Evolutionary conservation across 2,329 filamentous ascomycete genomes (phyloP).

Genomic region (Mycogone perniciosa): DNA sequence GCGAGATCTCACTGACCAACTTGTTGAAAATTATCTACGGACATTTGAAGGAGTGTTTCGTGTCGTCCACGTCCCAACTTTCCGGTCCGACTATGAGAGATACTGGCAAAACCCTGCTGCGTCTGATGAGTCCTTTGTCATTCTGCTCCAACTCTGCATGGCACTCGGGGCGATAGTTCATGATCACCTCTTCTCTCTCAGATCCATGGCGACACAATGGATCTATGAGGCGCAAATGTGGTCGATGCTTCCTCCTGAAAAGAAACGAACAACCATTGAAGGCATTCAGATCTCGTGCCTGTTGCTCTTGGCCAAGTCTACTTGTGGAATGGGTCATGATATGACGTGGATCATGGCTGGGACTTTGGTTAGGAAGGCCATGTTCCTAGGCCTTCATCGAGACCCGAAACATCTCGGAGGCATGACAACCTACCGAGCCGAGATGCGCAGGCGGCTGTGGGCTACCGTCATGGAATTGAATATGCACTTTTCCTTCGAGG

Average conservation of each 20-base stretch:
- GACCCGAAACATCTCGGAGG: slow-evolving; percentile 45
- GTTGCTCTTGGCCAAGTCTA: slow-evolving; percentile 42
- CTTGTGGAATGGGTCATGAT: slow-evolving; percentile 42
- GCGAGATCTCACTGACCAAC: slow-evolving; percentile 39
- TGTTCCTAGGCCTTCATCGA: slow-evolving; percentile 53
- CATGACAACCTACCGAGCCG: slow-evolving; percentile 41
- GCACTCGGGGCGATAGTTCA: slow-evolving; percentile 44
- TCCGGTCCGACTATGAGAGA: slow-evolving; percentile 45
- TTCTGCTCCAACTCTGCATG: slow-evolving; percentile 49
- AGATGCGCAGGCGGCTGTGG: slow-evolving; percentile 53
- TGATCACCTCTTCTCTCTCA: slow-evolving; percentile 39
- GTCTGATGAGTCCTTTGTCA: slow-evolving; percentile 38
- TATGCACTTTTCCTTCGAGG: slow-evolving; percentile 44
- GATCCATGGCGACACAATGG: slow-evolving; percentile 41
- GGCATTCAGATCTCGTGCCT: slow-evolving; percentile 48
- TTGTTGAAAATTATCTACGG: slow-evolving; percentile 48
- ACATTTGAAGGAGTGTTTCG: slow-evolving; percentile 51
- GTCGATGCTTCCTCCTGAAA: slow-evolving; percentile 41
- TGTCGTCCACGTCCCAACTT: slow-evolving; percentile 52
- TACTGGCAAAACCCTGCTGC: slow-evolving; percentile 41
- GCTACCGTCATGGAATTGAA: slow-evolving; percentile 49
- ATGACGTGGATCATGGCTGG: slow-evolving; percentile 48
- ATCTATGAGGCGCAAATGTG: slow-evolving; percentile 47
- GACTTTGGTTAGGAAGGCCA: slow-evolving; percentile 44
- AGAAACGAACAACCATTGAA: slow-evolving; percentile 41